Evolutionary conservation across 2,329 filamentous ascomycete genomes (phyloP).

Genomic region (Xylariaceae sp.): DNA sequence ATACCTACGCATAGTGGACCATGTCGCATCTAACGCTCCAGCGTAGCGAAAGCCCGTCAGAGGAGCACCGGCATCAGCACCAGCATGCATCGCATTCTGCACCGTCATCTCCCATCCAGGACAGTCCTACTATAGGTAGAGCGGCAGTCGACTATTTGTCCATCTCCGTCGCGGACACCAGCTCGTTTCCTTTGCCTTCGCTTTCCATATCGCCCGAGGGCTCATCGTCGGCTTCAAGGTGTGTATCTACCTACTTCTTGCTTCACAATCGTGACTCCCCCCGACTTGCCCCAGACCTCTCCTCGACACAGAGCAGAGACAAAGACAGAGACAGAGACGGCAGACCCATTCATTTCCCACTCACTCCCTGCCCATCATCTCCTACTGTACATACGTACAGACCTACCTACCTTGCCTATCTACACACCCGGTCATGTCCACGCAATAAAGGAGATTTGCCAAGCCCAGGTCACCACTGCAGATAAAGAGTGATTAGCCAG

Average conservation of each 20-base stretch:
- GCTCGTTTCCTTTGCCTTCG: background rate
- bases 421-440: too few species aligned
- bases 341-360: background rate
- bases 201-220: conserved; percentile 3
- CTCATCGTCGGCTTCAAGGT: conserved; percentile 5
- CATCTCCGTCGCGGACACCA: conserved; percentile 2
- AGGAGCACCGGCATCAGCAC: too few species aligned
- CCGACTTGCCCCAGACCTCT: too few species aligned
- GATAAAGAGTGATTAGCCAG: too few species aligned
- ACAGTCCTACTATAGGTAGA: conserved; percentile 45
- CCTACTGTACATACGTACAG: too few species aligned
- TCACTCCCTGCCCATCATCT: background rate
- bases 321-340: background rate
- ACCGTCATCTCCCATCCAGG: conserved; percentile 27
- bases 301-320: too few species aligned
- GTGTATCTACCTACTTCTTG: background rate
- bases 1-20: conserved; percentile 39
- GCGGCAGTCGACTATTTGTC: conserved; percentile 26
- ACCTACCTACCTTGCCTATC: too few species aligned
- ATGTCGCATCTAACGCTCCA: conserved; percentile 51
- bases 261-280: too few species aligned
- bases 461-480: too few species aligned
- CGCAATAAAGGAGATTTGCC: too few species aligned
- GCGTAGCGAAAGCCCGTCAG: conserved; percentile 37
- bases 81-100: too few species aligned